phyloP scores from a whole-genome alignment of 2,329 filamentous ascomycete genomes.

The Gaeumannomyces tritici region DNA sequence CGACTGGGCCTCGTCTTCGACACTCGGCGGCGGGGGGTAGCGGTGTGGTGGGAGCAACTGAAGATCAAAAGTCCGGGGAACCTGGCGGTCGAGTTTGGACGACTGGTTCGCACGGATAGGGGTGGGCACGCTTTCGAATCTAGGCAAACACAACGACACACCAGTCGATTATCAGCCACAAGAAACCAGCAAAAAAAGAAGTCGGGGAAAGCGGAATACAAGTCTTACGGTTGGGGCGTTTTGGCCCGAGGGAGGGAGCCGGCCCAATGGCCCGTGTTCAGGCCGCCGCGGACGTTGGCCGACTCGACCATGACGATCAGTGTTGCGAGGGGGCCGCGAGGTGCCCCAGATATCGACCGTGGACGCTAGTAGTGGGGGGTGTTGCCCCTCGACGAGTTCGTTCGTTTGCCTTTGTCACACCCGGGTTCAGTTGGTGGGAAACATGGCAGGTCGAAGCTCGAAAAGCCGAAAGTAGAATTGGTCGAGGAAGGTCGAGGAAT shows the following conservation, averaged over 20 bases:
- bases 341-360: background rate
- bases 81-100: conserved; percentile 6
- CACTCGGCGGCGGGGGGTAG: conserved; percentile 52
- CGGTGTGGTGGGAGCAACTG: background rate
- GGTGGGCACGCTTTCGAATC: background rate
- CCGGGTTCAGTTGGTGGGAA: background rate
- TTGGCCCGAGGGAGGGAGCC: conserved; percentile 34
- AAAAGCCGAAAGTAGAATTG: background rate
- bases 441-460: background rate
- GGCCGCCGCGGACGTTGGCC: conserved; percentile 33
- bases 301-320: conserved; percentile 30
- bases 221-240: conserved; percentile 23
- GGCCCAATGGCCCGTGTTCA: conserved; percentile 35
- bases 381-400: background rate
- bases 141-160: background rate
- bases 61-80: conserved; percentile 6
- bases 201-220: background rate
- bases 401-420: background rate
- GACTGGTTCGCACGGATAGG: conserved; percentile 9
- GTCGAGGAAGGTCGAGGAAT: background rate
- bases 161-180: background rate
- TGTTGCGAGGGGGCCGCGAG: background rate
- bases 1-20: conserved; percentile 59
- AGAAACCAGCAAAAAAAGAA: background rate
- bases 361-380: background rate